phyloP scores from a whole-genome alignment of 2,329 filamentous ascomycete genomes.

The Sclerotinia sclerotiorum region DNA sequence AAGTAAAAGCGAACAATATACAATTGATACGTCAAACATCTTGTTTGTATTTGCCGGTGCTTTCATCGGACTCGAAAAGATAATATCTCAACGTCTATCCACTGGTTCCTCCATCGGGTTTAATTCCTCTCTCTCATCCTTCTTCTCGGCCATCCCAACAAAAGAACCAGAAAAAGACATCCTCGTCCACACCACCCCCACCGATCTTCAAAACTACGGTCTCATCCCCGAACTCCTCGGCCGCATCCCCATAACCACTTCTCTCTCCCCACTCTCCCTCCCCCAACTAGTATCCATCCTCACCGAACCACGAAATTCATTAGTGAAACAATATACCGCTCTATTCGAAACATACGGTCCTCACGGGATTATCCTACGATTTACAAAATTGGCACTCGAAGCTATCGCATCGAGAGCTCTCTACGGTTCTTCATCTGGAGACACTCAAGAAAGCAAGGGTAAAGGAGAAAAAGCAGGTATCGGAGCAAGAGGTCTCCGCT shows the following conservation, averaged over 20 bases:
- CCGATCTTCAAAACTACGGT: constrained; percentile 79
- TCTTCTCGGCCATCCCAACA: constrained; percentile 45
- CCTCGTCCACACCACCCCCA: constrained; percentile 62
- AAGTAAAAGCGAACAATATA: constrained; percentile 51
- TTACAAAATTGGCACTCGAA: constrained; percentile 78
- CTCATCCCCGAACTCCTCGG: constrained; percentile 96
- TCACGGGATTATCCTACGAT: constrained; percentile 70
- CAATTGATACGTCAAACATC: constrained; percentile 92
- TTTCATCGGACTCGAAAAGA: constrained; percentile 88
- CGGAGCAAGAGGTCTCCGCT: constrained; percentile 75
- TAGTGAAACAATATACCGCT: constrained; percentile 84
- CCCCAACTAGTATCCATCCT: constrained; percentile 78
- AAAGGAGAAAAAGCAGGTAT: background rate
- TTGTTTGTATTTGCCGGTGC: constrained; percentile 96
- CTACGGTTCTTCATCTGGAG: constrained; percentile 47
- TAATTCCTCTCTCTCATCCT: constrained; percentile 70
- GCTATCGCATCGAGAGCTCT: constrained; percentile 65
- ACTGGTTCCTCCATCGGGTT: constrained; percentile 85
- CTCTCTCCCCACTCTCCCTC: constrained; percentile 71
- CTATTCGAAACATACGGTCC: constrained; percentile 75
- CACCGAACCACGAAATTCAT: constrained; percentile 85
- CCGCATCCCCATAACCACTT: constrained; percentile 87
- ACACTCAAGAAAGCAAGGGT: background rate
- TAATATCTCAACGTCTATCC: constrained; percentile 81
- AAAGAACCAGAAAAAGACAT: constrained; percentile 20